Evolutionary conservation across 2,329 filamentous ascomycete species (phyloP), one percentile per base, ranked within the genome.

Genomic region (Xylariaceae sp.): DNA sequence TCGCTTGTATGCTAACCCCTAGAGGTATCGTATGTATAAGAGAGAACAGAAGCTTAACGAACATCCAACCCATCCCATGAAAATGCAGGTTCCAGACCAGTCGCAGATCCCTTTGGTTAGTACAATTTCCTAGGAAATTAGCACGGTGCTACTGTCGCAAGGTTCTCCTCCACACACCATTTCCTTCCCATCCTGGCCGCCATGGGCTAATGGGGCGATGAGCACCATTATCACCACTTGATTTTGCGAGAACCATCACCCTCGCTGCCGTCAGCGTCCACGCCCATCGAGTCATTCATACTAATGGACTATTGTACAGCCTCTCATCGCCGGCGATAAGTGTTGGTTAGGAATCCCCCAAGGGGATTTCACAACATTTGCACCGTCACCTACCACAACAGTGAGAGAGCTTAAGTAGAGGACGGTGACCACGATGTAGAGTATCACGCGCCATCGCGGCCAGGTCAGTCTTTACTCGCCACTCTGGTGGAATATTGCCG

Each of bases 1-100:
- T 37, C 32, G 12, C 3, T 12, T 37, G 32, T 10, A 37, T 37
- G 32, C 32, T 37, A 16, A 10, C 32, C 6, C 14, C n/a, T n/a
- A n/a, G 7, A 16, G 32, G 32, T 16, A 37, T 37, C 32, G 32
- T 37, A 29, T 10, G 26, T 29, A 10, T n/a, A 37, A 12, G 32
- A 37, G 32, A 3, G 32, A 37, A 26, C 23, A 9, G 9, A 26
- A 26, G 23, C 4, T 26, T 9, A 12, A 37, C 32, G 32, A 37
- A 37, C 32, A 10, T 4, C 14, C 32, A 16, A 37, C 32, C 44
- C 46, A 45, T 56, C 50, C 45, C 40, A 41, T 20, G 48, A 51
- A 53, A 55, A 20, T 41, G 48, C 54, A 59, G 59, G 54, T 56
- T 60, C 60, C 60, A 62, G 60, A 62, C 58, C 60, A 52, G 54